Evolutionary conservation across 75 land plant species (phyloP).

Genomic region (Adiantum capillusveneris): DNA sequence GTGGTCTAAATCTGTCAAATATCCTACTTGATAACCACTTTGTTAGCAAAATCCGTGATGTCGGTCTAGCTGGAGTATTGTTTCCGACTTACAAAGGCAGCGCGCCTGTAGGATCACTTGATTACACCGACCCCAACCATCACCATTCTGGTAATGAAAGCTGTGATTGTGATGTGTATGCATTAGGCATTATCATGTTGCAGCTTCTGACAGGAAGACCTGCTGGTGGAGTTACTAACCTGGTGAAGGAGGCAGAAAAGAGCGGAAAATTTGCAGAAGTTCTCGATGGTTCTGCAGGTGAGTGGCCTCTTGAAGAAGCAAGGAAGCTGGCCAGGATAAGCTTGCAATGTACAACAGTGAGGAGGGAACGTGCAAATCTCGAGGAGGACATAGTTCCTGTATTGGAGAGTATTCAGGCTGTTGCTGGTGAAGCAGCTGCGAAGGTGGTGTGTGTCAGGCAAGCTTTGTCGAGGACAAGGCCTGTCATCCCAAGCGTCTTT

Average conservation of each 20-base stretch:
- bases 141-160: slow-evolving; percentile 1
- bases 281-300: slow-evolving; percentile 6
- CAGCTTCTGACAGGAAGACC: slow-evolving; percentile 9
- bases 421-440: not conserved
- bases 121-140: slow-evolving; percentile 18
- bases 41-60: slow-evolving; percentile 17
- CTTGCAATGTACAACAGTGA: not conserved
- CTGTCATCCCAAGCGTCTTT: not conserved
- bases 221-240: not conserved
- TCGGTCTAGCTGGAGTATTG: slow-evolving; percentile 12
- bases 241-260: not conserved
- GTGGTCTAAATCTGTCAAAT: slow-evolving; percentile 17
- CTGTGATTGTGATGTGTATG: slow-evolving; percentile 15
- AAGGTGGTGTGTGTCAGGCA: not conserved
- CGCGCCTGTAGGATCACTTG: slow-evolving; percentile 9
- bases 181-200: slow-evolving; percentile 11
- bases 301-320: slow-evolving; percentile 11
- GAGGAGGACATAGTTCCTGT: not conserved
- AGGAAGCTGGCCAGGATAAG: slow-evolving; percentile 4
- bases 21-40: slow-evolving; percentile 22
- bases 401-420: not conserved
- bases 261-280: not conserved
- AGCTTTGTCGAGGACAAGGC: not conserved
- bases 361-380: not conserved
- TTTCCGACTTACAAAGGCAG: slow-evolving; percentile 3